phyloP scores from a whole-genome alignment of 306 rosid genomes.

The Vachellia collinsii region DNA sequence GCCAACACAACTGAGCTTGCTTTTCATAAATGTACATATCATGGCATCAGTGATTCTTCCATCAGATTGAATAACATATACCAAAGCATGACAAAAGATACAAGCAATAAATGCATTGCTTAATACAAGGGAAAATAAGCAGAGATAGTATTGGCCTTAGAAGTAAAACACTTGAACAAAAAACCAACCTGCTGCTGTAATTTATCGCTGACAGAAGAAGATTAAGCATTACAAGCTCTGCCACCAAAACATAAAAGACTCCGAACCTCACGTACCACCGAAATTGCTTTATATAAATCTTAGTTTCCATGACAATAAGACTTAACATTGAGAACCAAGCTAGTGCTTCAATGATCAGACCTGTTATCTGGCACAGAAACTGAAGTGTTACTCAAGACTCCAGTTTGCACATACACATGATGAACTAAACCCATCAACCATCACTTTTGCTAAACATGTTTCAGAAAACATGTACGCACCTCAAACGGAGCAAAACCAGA shows the following conservation, averaged over 20 bases:
- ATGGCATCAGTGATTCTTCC: neutral
- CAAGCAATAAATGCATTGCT: constrained; percentile 2
- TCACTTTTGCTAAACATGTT: neutral
- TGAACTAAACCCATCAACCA: constrained; percentile 30
- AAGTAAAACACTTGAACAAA: constrained; percentile 2
- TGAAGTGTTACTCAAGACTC: neutral
- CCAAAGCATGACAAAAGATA: neutral
- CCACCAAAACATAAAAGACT: constrained; percentile 76
- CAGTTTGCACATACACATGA: constrained; percentile 1
- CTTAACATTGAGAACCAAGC: constrained; percentile 73
- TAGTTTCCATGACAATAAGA: constrained; percentile 67
- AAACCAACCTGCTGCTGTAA: constrained; percentile 62
- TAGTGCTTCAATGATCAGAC: constrained; percentile 58
- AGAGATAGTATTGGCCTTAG: neutral
- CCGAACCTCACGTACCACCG: constrained; percentile 85
- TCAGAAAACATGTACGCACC: constrained; percentile 46
- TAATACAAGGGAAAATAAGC: neutral
- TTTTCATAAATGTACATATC: neutral
- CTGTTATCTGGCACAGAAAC: constrained; percentile 47
- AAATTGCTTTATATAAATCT: constrained; percentile 64
- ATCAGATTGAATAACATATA: constrained; percentile 23
- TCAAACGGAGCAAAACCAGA: constrained; percentile 73
- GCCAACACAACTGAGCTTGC: neutral
- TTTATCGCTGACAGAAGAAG: constrained; percentile 64
- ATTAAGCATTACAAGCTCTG: constrained; percentile 69